phyloP scores from a whole-genome alignment of 495 filamentous ascomycete species.

The Neurospora sp. region DNA sequence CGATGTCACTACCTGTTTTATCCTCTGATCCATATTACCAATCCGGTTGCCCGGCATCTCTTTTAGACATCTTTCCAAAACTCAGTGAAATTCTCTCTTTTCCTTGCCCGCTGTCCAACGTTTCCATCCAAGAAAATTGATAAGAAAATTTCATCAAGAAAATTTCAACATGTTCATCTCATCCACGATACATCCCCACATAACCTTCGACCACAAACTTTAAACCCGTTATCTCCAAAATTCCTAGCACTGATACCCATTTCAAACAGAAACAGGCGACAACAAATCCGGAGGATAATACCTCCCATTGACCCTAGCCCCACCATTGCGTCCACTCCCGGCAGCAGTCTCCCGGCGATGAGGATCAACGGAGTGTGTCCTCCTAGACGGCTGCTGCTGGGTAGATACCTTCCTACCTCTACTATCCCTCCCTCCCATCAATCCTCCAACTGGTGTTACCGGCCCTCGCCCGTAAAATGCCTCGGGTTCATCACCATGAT shows the following conservation, averaged over 20 bases:
- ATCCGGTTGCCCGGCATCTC: not conserved
- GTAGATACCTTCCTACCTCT: not conserved
- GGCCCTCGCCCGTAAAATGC: not conserved
- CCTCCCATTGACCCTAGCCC: not conserved
- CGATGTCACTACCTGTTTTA: not conserved
- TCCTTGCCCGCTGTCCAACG: not conserved
- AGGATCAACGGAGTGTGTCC: not conserved
- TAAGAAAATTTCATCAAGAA: too few species aligned
- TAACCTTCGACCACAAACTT: not conserved
- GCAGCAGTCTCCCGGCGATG: not conserved
- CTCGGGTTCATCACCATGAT: not conserved
- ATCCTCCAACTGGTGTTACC: not conserved
- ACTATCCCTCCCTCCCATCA: not conserved
- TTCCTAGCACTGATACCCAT: not conserved
- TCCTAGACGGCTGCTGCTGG: not conserved
- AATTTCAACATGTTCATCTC: not conserved
- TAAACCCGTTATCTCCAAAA: not conserved
- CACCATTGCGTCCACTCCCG: not conserved
- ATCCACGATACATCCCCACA: not conserved
- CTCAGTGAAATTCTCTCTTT: not conserved
- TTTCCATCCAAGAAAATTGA: not conserved
- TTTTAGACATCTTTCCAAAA: not conserved
- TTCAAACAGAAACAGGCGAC: constrained; percentile 6
- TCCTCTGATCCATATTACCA: not conserved
- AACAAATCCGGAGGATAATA: not conserved